Evolutionary conservation across 257 asterid genomes (phyloP).

Genomic region (Craterostigma plantagineum): DNA sequence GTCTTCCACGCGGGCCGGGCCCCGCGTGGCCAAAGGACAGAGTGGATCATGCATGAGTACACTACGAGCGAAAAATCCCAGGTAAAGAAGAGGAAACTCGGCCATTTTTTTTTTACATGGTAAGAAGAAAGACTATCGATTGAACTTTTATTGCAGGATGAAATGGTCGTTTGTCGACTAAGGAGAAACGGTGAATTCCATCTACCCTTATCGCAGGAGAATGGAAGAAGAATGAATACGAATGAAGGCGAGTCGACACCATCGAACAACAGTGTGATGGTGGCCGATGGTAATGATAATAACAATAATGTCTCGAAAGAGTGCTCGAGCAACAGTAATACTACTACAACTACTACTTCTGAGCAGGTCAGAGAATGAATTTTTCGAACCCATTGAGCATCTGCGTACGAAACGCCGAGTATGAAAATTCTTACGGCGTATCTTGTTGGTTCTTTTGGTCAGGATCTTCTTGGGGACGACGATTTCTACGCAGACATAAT

Average conservation of each 20-base stretch:
- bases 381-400: neutral
- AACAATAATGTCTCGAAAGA: conserved; percentile 25
- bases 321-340: conserved; percentile 25
- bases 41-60: conserved; percentile 94
- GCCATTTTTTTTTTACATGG: neutral
- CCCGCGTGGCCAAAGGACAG: conserved; percentile 73
- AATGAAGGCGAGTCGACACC: too few species aligned
- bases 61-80: conserved; percentile 37
- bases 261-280: conserved; percentile 6
- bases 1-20: conserved; percentile 90
- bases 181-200: conserved; percentile 54
- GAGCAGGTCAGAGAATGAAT: conserved; percentile 16
- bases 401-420: too few species aligned
- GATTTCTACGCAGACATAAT: conserved; percentile 74
- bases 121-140: neutral
- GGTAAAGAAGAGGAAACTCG: conserved; percentile 11
- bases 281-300: conserved; percentile 10
- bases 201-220: conserved; percentile 1
- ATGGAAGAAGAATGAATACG: too few species aligned
- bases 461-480: conserved; percentile 33
- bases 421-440: too few species aligned
- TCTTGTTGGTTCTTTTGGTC: conserved; percentile 10
- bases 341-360: conserved; percentile 34
- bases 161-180: conserved; percentile 67
- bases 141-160: conserved; percentile 25